Evolutionary conservation across 495 filamentous ascomycete species (phyloP).

Genomic region (Xanthoparmelia taractica): DNA sequence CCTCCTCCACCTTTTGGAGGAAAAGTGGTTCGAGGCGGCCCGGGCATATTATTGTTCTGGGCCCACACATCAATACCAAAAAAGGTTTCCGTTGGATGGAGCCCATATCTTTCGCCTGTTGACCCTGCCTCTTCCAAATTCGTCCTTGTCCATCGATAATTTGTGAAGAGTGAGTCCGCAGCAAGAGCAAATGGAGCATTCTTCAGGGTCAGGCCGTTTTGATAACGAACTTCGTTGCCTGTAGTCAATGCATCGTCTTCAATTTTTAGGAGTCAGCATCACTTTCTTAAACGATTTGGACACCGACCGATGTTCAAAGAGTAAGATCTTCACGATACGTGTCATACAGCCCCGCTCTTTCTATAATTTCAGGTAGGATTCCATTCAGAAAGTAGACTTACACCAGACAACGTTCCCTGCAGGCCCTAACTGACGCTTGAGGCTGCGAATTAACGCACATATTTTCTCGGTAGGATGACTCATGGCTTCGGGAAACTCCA

Average conservation of each 20-base stretch:
- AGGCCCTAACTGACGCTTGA: conserved; percentile 26
- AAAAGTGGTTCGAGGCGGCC: conserved; percentile 16
- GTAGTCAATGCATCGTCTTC: conserved; percentile 36
- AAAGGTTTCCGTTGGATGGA: conserved; percentile 25
- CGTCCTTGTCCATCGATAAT: conserved; percentile 35
- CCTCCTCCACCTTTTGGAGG: conserved; percentile 18
- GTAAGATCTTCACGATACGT: background rate
- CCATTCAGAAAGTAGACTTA: background rate
- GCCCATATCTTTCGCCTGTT: conserved; percentile 22
- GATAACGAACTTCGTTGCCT: conserved; percentile 35
- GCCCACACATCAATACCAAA: conserved; percentile 34
- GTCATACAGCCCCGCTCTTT: background rate
- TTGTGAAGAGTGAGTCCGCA: conserved; percentile 34
- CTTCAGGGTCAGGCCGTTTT: conserved; percentile 34
- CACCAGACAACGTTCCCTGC: conserved; percentile 35
- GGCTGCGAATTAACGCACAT: conserved; percentile 29
- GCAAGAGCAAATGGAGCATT: conserved; percentile 32
- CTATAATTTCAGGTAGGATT: background rate
- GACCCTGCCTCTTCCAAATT: conserved; percentile 23
- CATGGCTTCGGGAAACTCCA: conserved; percentile 30
- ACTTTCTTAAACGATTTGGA: background rate
- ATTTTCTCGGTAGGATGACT: conserved; percentile 25
- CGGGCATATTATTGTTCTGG: conserved; percentile 19
- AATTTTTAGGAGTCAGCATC: background rate
- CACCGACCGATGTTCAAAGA: too few relatives aligned